Base-by-base conservation (phyloP, 2,329 filamentous ascomycete species). In the Neopestalotiopsis sp. region DNA sequence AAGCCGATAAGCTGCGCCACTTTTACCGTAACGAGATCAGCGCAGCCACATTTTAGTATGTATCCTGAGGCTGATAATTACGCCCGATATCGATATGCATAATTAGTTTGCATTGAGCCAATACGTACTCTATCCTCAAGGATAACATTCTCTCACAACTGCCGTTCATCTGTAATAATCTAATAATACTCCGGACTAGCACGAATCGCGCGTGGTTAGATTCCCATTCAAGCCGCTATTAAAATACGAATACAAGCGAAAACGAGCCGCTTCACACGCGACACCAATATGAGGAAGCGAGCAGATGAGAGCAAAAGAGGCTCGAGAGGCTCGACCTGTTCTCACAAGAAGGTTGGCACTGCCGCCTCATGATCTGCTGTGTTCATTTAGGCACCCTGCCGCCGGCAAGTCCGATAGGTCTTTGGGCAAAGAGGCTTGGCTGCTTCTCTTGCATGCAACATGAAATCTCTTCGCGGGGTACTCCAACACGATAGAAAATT, bases 1-100 rank as follows among this genome's bases (percentile, higher is more conserved):
- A 9, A 24, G 30, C 59, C 34, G 59, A 62, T 62, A 62, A 62
- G 59, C 59, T 62, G 59, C 59, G 59, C 59, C 59, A 62, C 59
- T 34, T 10, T 40, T 4, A 20, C 45, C 4, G 45, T 20, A 3
- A n/a, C 20, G 13, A 49, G n/a, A 14, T 42, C 14, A 42, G 14
- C 4, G 13, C 17, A 52, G 45, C 45, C 45, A 52, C 45, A 52
- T n/a, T n/a, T 49, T 7, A 9, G 45, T 9, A n/a, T 17, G 24
- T 24, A 49, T n/a, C 14, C 40, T 49, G 6, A 20, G 45, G 45
- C 17, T 52, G 9, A 52, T 9, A 10, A 9, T n/a, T 28, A 10
- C 4, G 6, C 7, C 3, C 40, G 59, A 13, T 4, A 13, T 28
- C 3, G 4, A 30, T 28, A 10, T 62, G 24, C n/a, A 62, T n/a